Conservation (phyloP, 345 rosid species). For the Pugionium dolabratum region DNA sequence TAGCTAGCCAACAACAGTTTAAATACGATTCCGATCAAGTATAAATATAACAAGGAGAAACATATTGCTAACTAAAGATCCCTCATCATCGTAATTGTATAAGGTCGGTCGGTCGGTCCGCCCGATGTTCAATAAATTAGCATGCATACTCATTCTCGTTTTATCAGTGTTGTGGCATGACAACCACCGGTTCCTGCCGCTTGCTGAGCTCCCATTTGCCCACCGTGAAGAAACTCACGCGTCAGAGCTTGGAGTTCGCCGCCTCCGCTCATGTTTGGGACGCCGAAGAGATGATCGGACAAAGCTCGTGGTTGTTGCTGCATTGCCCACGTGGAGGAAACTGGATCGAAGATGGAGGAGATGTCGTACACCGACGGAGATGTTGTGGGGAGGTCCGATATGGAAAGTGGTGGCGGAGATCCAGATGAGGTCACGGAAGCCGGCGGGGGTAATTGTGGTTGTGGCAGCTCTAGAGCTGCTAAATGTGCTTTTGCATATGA, state of each 20-base stretch:
- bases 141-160: slow-evolving; percentile 26
- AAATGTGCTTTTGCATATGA: slow-evolving; percentile 74
- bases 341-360: slow-evolving; percentile 65
- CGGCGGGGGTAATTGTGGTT: slow-evolving; percentile 39
- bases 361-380: slow-evolving; percentile 57
- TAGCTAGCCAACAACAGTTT: slow-evolving; percentile 1
- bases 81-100: background rate
- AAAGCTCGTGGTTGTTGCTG: slow-evolving; percentile 53
- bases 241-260: slow-evolving; percentile 76
- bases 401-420: slow-evolving; percentile 57
- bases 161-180: slow-evolving; percentile 23
- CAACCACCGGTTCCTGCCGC: slow-evolving; percentile 27
- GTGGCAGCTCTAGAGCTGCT: slow-evolving; percentile 62
- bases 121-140: no score
- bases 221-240: slow-evolving; percentile 56
- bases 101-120: background rate
- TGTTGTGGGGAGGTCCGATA: slow-evolving; percentile 69
- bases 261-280: slow-evolving; percentile 45
- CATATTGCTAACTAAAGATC: slow-evolving; percentile 20
- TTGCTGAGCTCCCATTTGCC: slow-evolving; percentile 56
- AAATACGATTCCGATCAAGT: slow-evolving; percentile 30
- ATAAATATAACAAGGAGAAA: slow-evolving; percentile 12
- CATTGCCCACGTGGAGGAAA: slow-evolving; percentile 52
- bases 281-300: slow-evolving; percentile 54
- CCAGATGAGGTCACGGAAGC: slow-evolving; percentile 40